Percentiles rank a stretch among this genome's conserved stretches.
phyloP scores from a whole-genome alignment of 2,329 filamentous ascomycete genomes.

The Penicillium sp. region DNA sequence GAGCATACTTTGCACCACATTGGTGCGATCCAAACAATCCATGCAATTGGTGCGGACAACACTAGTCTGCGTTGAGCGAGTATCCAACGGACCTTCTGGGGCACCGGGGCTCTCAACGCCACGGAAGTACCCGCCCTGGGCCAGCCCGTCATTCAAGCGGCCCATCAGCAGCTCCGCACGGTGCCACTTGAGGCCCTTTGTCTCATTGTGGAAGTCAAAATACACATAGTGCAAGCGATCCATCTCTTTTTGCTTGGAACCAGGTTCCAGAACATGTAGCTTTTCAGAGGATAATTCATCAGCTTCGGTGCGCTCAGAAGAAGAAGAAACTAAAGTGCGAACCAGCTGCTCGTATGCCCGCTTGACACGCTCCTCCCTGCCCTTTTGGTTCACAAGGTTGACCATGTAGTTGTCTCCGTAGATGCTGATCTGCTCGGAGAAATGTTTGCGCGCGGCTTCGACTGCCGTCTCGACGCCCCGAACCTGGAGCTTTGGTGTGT shows the following conservation, averaged over 20 bases:
- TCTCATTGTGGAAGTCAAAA: constrained; percentile 98
- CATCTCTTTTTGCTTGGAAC: constrained; percentile 62
- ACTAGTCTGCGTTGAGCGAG: constrained; percentile 78
- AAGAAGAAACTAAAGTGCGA: constrained; percentile 69
- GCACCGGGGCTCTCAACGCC: constrained; percentile 81
- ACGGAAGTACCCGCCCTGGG: constrained; percentile 86
- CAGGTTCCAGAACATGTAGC: constrained; percentile 73
- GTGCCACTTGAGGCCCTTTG: constrained; percentile 92
- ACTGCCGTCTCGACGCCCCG: constrained; percentile 79
- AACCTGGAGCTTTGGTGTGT: constrained; percentile 87
- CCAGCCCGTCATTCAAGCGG: constrained; percentile 73
- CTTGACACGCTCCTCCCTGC: constrained; percentile 85
- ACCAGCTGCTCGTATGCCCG: constrained; percentile 92
- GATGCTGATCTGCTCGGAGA: constrained; percentile 86
- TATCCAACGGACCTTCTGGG: constrained; percentile 71
- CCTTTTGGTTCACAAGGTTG: constrained; percentile 95
- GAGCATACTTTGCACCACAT: constrained; percentile 97
- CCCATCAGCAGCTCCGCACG: constrained; percentile 85
- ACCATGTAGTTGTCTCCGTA: constrained; percentile 98
- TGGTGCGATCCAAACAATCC: constrained; percentile 97
- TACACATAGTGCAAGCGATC: constrained; percentile 94
- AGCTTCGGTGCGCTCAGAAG: constrained; percentile 65
- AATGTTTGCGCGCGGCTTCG: constrained; percentile 79
- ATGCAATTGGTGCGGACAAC: constrained; percentile 98
- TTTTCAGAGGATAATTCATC: constrained; percentile 74